Evolutionary conservation across 805 yeast species (phyloP).

Genomic region (Candida wancherniae): DNA sequence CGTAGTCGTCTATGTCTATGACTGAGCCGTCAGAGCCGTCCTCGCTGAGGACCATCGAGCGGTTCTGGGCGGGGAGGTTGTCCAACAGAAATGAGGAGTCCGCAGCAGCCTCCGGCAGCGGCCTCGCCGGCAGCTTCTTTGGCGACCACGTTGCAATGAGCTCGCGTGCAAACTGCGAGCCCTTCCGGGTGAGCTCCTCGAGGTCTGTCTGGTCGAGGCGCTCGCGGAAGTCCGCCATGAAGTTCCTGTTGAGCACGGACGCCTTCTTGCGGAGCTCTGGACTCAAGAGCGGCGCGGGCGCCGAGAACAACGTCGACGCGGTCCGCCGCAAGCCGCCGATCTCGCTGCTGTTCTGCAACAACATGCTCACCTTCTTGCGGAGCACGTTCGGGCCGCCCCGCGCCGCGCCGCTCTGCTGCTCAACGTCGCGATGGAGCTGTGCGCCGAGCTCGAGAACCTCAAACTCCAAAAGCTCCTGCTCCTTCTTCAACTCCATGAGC

Average conservation of each 20-base stretch:
- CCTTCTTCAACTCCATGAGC: constrained; percentile 45
- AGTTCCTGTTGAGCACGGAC: constrained; percentile 17
- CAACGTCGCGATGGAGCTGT: constrained; percentile 16
- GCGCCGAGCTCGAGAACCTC: constrained; percentile 30
- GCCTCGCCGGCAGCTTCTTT: constrained; percentile 16
- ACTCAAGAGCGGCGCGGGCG: constrained; percentile 2
- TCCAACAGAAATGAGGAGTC: constrained; percentile 29
- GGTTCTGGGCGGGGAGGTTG: constrained; percentile 7
- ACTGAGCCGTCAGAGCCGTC: constrained; percentile 13
- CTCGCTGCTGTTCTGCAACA: constrained; percentile 7
- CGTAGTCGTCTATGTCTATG: constrained; percentile 25
- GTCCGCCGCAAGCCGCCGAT: constrained; percentile 3
- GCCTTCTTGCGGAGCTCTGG: constrained; percentile 18
- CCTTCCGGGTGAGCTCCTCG: constrained; percentile 22
- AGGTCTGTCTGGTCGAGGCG: constrained; percentile 18
- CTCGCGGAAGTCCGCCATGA: constrained; percentile 15
- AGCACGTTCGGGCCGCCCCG: constrained; percentile 4
- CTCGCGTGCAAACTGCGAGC: constrained; percentile 23
- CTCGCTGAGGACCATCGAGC: constrained; percentile 14
- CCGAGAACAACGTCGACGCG: constrained; percentile 9
- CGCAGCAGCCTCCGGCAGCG: constrained; percentile 10
- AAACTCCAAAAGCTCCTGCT: constrained; percentile 27
- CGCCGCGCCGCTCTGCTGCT: constrained; percentile 5
- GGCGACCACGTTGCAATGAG: constrained; percentile 24
- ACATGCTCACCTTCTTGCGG: constrained; percentile 12